These are phyloP conservation scores for Trichophyton mentagrophytes DNA, from an alignment of 2,329 filamentous ascomycete species.

Conservation along the genomic window DNA sequence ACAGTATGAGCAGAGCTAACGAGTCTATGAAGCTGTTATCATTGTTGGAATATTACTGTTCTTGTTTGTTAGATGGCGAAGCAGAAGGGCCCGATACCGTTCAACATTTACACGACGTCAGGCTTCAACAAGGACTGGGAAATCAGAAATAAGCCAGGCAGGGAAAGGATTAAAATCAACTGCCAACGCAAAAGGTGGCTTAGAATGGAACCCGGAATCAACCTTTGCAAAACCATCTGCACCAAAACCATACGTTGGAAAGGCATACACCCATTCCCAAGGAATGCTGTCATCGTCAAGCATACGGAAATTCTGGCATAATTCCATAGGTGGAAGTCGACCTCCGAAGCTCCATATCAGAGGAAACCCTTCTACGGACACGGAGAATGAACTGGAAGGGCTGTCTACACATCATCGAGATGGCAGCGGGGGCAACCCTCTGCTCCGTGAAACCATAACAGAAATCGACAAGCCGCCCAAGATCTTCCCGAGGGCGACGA, in stretches of 20 bases:
- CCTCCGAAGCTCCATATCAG: conserved; percentile 4
- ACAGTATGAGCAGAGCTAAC: neutral
- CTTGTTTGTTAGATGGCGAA: neutral
- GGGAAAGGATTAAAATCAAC: neutral
- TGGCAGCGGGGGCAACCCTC: neutral
- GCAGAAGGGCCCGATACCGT: neutral
- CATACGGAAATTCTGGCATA: conserved; percentile 6
- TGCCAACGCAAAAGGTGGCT: neutral
- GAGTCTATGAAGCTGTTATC: neutral
- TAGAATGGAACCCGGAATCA: conserved; percentile 11
- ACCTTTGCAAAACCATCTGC: conserved; percentile 11
- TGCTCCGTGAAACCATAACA: neutral
- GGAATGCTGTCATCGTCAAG: conserved; percentile 6
- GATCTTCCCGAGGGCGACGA: conserved; percentile 1
- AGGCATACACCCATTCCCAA: conserved; percentile 1
- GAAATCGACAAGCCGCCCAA: conserved; percentile 5
- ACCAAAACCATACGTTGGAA: neutral
- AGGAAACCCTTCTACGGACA: neutral
- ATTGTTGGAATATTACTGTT: neutral
- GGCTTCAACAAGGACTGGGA: neutral
- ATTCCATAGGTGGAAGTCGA: neutral
- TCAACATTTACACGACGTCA: neutral
- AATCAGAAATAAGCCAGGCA: neutral
- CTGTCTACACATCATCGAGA: neutral
- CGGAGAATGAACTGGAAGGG: neutral